A percentile compares a stretch with the other conserved stretches of the same genome.
Conservation (phyloP, 176 grass and related monocot species). For the Juncus effusus region DNA sequence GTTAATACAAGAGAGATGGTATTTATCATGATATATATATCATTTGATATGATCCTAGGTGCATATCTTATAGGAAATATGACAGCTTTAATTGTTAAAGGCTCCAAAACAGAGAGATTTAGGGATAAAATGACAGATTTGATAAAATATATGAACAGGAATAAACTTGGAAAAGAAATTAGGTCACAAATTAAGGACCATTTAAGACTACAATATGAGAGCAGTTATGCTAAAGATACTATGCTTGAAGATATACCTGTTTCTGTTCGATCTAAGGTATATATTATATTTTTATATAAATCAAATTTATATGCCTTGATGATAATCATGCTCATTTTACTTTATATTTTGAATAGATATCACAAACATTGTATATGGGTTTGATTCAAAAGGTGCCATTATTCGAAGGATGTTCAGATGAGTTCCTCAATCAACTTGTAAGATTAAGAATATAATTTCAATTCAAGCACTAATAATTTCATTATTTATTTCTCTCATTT, state of each 20-base stretch:
- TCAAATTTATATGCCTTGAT: too few relatives aligned
- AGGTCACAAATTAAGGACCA: slow-evolving; percentile 61
- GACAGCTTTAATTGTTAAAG: slow-evolving; percentile 88
- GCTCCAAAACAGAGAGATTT: slow-evolving; percentile 75
- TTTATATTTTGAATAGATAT: slow-evolving; percentile 11
- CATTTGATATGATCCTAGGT: slow-evolving; percentile 67
- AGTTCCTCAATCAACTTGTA: slow-evolving; percentile 93
- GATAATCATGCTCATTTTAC: too few relatives aligned
- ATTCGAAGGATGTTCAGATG: slow-evolving; percentile 75
- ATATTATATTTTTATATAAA: not conserved
- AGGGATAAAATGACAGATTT: slow-evolving; percentile 90
- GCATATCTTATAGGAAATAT: slow-evolving; percentile 92
- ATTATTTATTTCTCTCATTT: not conserved
- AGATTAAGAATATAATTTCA: slow-evolving; percentile 21
- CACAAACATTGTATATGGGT: slow-evolving; percentile 50
- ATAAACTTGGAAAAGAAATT: slow-evolving; percentile 59
- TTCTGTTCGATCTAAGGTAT: slow-evolving; percentile 61
- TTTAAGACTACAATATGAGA: slow-evolving; percentile 63
- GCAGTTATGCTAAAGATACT: slow-evolving; percentile 56
- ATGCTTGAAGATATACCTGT: slow-evolving; percentile 71
- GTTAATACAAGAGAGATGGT: slow-evolving; percentile 79
- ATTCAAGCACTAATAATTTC: not conserved
- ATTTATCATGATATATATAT: slow-evolving; percentile 65
- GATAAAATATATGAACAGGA: slow-evolving; percentile 92
- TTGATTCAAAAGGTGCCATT: slow-evolving; percentile 55